phyloP scores from a whole-genome alignment of 179 eudicot genomes.

The Silene coronaria region DNA sequence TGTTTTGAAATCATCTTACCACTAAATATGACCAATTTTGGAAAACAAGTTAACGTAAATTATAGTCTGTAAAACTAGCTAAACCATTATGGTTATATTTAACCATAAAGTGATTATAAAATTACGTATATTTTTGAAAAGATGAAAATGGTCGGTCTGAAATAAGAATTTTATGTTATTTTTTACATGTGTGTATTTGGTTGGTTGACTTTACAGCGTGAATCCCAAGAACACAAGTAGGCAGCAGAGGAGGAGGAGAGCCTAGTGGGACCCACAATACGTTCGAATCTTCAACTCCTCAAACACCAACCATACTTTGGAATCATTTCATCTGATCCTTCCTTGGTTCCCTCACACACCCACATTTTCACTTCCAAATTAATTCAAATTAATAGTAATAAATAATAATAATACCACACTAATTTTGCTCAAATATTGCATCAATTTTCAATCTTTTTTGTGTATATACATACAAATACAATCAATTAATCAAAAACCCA shows the following conservation, averaged over 20 bases:
- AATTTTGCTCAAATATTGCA: background rate
- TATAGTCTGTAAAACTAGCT: too few species aligned
- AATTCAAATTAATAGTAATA: too few species aligned
- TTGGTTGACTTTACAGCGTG: conserved; percentile 53
- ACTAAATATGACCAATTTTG: too few species aligned
- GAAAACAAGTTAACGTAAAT: too few species aligned
- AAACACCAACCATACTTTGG: conserved; percentile 18
- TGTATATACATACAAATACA: background rate
- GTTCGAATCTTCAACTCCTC: conserved; percentile 32
- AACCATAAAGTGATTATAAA: too few species aligned
- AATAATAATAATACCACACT: background rate
- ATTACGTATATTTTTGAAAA: too few species aligned
- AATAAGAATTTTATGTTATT: too few species aligned
- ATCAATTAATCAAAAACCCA: background rate
- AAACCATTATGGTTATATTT: too few species aligned
- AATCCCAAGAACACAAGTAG: conserved; percentile 34
- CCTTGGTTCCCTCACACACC: conserved; percentile 1
- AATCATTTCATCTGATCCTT: conserved; percentile 25
- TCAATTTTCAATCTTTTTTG: background rate
- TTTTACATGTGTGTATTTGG: too few species aligned
- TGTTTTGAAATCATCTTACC: too few species aligned
- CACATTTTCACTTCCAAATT: background rate
- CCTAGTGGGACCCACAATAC: conserved; percentile 26
- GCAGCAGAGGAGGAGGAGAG: conserved; percentile 3
- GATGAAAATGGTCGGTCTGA: too few species aligned